These are phyloP conservation scores for Aspergillus thermomutatus DNA, from an alignment of 2,329 filamentous ascomycete species.

Conservation along the genomic window DNA sequence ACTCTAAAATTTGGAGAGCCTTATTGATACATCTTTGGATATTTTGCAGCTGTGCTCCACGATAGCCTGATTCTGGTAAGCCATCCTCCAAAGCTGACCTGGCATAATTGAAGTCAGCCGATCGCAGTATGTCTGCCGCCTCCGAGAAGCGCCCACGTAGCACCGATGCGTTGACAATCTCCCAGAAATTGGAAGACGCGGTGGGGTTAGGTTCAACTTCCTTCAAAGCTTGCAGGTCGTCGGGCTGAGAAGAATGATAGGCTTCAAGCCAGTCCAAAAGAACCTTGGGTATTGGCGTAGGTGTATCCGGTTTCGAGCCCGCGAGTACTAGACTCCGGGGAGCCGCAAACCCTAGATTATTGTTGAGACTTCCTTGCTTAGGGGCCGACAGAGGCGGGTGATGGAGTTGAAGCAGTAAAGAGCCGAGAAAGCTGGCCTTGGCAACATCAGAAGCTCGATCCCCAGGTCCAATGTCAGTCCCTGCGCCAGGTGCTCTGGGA, in stretches of 20 bases:
- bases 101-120: slow-evolving; percentile 76
- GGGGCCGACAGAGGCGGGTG: slow-evolving; percentile 55
- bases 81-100: slow-evolving; percentile 62
- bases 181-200: slow-evolving; percentile 78
- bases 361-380: slow-evolving; percentile 18
- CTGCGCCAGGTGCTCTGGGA: slow-evolving; percentile 33
- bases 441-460: slow-evolving; percentile 61
- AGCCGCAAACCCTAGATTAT: slow-evolving; percentile 22
- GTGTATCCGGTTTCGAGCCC: slow-evolving; percentile 22
- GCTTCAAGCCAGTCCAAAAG: slow-evolving; percentile 79
- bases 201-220: slow-evolving; percentile 68
- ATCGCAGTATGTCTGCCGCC: slow-evolving; percentile 65
- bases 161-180: slow-evolving; percentile 69
- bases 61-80: slow-evolving; percentile 65
- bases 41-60: slow-evolving; percentile 71
- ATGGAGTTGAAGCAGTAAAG: slow-evolving; percentile 73
- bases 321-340: slow-evolving; percentile 29
- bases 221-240: slow-evolving; percentile 64
- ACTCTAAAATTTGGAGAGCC: slow-evolving; percentile 66
- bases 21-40: slow-evolving; percentile 69
- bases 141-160: slow-evolving; percentile 71
- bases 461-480: slow-evolving; percentile 63
- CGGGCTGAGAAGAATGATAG: slow-evolving; percentile 68
- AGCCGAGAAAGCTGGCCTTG: slow-evolving; percentile 76
- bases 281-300: slow-evolving; percentile 64